These are phyloP conservation scores for Lentinula aciculospora DNA, from an alignment of 768 basidiomycete genomes.

Conservation along the genomic window DNA sequence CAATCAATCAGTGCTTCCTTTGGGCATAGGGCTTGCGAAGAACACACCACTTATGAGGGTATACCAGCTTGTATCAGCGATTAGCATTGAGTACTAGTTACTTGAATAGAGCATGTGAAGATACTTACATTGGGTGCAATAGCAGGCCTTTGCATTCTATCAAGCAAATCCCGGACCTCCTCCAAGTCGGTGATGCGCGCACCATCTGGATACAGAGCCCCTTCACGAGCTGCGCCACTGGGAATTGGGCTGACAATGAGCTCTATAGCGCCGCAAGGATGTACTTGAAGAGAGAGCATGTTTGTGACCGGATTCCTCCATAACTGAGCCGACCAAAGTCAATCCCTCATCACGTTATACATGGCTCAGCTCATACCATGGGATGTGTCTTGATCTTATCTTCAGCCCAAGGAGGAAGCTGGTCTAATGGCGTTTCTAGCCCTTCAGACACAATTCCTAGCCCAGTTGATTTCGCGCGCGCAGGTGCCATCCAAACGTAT, in stretches of 20 bases:
- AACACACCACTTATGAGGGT: slow-evolving; percentile 50
- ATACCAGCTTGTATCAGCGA: slow-evolving; percentile 31
- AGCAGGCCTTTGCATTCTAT: slow-evolving; percentile 84
- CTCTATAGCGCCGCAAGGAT: slow-evolving; percentile 40
- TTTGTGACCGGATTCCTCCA: slow-evolving; percentile 62
- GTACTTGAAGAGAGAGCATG: slow-evolving; percentile 53
- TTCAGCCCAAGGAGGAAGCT: slow-evolving; percentile 52
- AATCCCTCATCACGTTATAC: slow-evolving; percentile 9
- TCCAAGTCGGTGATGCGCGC: slow-evolving; percentile 67
- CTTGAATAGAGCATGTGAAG: slow-evolving; percentile 45
- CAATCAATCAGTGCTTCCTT: background rate
- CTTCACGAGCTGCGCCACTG: slow-evolving; percentile 26
- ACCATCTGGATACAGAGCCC: slow-evolving; percentile 62
- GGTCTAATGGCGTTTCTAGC: slow-evolving; percentile 36
- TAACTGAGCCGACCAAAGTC: slow-evolving; percentile 19
- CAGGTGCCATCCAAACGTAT: slow-evolving; percentile 55
- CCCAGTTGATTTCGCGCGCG: slow-evolving; percentile 43
- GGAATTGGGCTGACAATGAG: slow-evolving; percentile 46
- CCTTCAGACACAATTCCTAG: slow-evolving; percentile 50
- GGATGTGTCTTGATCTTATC: slow-evolving; percentile 46
- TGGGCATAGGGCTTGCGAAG: background rate
- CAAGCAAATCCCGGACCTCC: slow-evolving; percentile 69
- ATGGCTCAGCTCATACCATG: slow-evolving; percentile 27
- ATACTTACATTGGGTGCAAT: slow-evolving; percentile 55
- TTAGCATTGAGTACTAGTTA: slow-evolving; percentile 14